These are phyloP conservation scores for Forsythia viridissima DNA, from an alignment of 257 asterid species.

Conservation along the genomic window DNA sequence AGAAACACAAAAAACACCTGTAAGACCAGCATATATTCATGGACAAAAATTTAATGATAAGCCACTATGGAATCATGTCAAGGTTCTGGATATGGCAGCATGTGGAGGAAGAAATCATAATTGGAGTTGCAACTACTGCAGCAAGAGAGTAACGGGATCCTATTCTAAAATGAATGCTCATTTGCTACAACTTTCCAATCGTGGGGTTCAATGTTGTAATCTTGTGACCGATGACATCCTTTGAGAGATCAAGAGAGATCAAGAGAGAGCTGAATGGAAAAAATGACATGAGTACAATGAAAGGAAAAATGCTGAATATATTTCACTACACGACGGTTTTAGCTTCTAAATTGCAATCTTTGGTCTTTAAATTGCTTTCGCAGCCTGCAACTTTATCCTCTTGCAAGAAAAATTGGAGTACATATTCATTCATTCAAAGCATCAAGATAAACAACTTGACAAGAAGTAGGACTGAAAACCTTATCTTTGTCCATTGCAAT, in stretches of 20 bases:
- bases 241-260: neutral
- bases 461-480: no score
- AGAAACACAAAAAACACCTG: no score
- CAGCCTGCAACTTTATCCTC: neutral
- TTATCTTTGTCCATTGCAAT: neutral
- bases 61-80: no score
- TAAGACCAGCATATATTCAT: no score
- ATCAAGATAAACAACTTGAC: neutral
- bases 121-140: no score
- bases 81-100: no score
- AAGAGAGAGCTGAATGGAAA: neutral
- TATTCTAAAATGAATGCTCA: no score
- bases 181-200: neutral
- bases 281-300: neutral
- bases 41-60: no score
- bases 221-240: neutral
- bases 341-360: no score
- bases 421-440: neutral
- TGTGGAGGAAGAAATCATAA: no score
- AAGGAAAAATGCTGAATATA: neutral
- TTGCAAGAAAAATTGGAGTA: neutral
- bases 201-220: neutral
- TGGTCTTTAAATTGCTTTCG: constrained; percentile 4
- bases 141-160: no score
- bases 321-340: no score